Evolutionary conservation across 1,139 yeast genomes (phyloP), one percentile per base, ranked within the genome.

Genomic region (Candida mesenterica): DNA sequence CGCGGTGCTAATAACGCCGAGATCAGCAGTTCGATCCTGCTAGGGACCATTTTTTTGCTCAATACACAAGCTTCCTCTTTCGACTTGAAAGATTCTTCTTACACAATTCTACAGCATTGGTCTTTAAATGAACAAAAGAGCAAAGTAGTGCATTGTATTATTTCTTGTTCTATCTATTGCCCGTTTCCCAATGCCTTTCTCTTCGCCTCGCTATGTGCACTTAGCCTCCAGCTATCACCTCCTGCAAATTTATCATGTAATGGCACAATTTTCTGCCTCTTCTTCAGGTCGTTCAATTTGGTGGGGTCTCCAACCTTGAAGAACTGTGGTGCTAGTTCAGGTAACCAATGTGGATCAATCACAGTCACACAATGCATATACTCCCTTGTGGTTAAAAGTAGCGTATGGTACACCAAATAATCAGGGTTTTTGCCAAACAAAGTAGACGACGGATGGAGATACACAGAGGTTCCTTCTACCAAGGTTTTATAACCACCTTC

Each of bases 301-400:
- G 52, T 43, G 1, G 68, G 64, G 45, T 77, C 80, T 0, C 82
- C 74, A 7, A 71, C 72, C 55, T 81, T 79, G 71, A 86, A 92
- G 59, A 82, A 90, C 35, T 79, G 79, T 1, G 98, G 97, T 2
- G 97, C 97, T 26, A 79, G 74, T 48, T 85, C 89, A 5, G 82
- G 69, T 28, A 92, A 66, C 97, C 97, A 90, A 44, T 70, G 69
- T 0, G 97, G 90, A 38, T 88, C 94, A 34, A 92, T 81, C 4
- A 76, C 70, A 0, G 95, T 82, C 6, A 82, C 85, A 49, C 88
- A 84, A 41, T 88, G 94, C 96, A 92, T 88, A 57, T 89, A 92
- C 64, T 90, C 97, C 52, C 79, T 80, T 4, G 88, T 74, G 0
- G 97, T 92, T 50, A 87, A 67, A 31, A 90, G 66, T 37, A 92